Evolutionary conservation across 805 yeast genomes (phyloP).

Genomic region (Sungouiella thailandica): DNA sequence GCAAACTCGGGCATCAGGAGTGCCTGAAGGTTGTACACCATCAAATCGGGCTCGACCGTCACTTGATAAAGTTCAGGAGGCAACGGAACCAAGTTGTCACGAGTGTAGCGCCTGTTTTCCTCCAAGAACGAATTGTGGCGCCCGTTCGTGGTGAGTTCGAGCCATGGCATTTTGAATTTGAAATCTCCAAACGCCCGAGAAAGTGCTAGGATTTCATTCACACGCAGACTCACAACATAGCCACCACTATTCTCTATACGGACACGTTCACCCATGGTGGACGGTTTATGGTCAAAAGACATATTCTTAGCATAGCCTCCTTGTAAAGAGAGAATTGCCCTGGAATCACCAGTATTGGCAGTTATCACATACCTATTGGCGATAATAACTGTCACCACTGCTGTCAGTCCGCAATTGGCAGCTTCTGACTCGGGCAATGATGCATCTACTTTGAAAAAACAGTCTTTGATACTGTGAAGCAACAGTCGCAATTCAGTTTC

Average conservation of each 20-base stretch:
- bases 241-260: constrained; percentile 40
- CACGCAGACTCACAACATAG: constrained; percentile 31
- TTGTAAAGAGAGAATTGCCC: constrained; percentile 51
- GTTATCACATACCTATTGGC: constrained; percentile 42
- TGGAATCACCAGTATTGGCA: constrained; percentile 74
- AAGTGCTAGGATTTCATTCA: constrained; percentile 39
- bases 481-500: constrained; percentile 12
- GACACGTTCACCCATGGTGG: constrained; percentile 39
- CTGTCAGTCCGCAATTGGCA: constrained; percentile 40
- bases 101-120: constrained; percentile 17
- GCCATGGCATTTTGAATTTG: constrained; percentile 36
- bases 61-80: constrained; percentile 43
- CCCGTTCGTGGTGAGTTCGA: constrained; percentile 16
- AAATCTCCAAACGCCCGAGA: constrained; percentile 44
- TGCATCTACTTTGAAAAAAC: constrained; percentile 35
- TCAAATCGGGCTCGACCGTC: constrained; percentile 39
- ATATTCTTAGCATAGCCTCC: constrained; percentile 50
- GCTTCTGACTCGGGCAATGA: constrained; percentile 22
- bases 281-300: constrained; percentile 42
- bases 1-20: constrained; percentile 27
- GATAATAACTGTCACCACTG: constrained; percentile 28
- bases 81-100: constrained; percentile 25
- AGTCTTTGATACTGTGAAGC: constrained; percentile 22
- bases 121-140: constrained; percentile 29
- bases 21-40: constrained; percentile 33